Evolutionary conservation across 371 early-diverging fungal species (phyloP), one percentile per base, ranked within the genome.

Genomic region (Coelomomyces lativittatus): DNA sequence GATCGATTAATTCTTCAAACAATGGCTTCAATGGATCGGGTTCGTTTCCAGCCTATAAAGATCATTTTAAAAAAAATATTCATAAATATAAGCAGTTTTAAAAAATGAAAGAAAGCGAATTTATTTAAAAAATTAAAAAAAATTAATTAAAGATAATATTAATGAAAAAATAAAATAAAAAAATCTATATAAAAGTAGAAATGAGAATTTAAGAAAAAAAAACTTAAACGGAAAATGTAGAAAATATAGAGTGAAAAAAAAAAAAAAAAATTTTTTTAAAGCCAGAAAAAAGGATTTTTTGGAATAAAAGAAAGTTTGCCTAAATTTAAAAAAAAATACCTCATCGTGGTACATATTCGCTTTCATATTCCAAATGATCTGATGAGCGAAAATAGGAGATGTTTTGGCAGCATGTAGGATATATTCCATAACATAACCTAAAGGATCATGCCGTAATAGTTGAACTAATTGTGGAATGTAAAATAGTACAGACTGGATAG

Each of bases 361-460:
- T 32, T 91, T 83, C 90, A 98, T 93, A 58, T 98, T 98, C 99
- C 99, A 98, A 39, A 98, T 93, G 40, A 98, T 91, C 61, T 97
- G 96, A 62, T 98, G 99, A 4, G 95, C 88, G 72, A 97, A 97
- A 28, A 87, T 66, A 56, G 91, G 96, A 7, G 90, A 89, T 1
- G 81, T 79, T 50, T 78, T 78, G 1, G 88, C 96, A 0, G 97
- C 86, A 30, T 83, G 79, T 60, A 97, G 61, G 26, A 97, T 89
- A 50, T 83, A 92, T 39, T 80, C 78, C 59, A 91, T 90, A 6
- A 87, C 81, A 54, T 92, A 96, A 17, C 97, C 85, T 15, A 69
- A 54, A 3, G 60, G 60, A 54, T 97, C 93, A 52, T 86, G 69
- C 23, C 95, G 86, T 17, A 98, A 64, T 2, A 92, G 85, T 66